Evolutionary conservation across 1,139 yeast genomes (phyloP).

Genomic region (Geotrichum restrictum): DNA sequence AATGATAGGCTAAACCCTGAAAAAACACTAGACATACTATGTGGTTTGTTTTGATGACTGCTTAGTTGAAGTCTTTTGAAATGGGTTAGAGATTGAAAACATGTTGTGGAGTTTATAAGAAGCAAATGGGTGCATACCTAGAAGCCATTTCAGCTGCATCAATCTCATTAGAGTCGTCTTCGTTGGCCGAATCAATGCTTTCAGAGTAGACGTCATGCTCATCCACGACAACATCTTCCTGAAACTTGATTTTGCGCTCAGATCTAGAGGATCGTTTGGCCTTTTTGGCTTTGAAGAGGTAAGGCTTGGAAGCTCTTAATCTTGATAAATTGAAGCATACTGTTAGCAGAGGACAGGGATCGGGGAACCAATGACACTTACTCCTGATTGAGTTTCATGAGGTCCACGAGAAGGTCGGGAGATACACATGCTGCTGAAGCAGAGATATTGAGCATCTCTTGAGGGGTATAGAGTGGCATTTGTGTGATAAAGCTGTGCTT

Average conservation of each 20-base stretch:
- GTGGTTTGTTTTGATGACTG: slow-evolving; percentile 13
- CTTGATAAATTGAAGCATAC: background rate
- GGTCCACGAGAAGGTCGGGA: slow-evolving; percentile 13
- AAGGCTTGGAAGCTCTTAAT: background rate
- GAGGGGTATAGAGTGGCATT: slow-evolving; percentile 18
- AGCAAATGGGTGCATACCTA: slow-evolving; percentile 20
- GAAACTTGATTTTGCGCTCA: slow-evolving; percentile 12
- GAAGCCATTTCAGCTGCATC: slow-evolving; percentile 26
- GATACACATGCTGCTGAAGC: background rate
- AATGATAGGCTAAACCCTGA: no score
- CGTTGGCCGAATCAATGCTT: slow-evolving; percentile 14
- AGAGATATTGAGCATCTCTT: slow-evolving; percentile 9
- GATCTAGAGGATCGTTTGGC: slow-evolving; percentile 10
- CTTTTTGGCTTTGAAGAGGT: slow-evolving; percentile 1
- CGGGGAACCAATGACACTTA: background rate
- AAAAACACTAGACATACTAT: background rate
- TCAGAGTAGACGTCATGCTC: slow-evolving; percentile 7
- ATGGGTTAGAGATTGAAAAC: slow-evolving; percentile 6
- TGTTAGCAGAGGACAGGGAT: background rate
- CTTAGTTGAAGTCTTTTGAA: slow-evolving; percentile 22
- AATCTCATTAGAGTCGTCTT: slow-evolving; percentile 25
- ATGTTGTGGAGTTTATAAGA: slow-evolving; percentile 22
- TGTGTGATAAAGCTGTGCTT: no score
- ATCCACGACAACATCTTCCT: slow-evolving; percentile 23
- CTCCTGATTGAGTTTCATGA: slow-evolving; percentile 13